phyloP scores from a whole-genome alignment of 1,139 yeast genomes.

The Magnusiomyces suaveolens region DNA sequence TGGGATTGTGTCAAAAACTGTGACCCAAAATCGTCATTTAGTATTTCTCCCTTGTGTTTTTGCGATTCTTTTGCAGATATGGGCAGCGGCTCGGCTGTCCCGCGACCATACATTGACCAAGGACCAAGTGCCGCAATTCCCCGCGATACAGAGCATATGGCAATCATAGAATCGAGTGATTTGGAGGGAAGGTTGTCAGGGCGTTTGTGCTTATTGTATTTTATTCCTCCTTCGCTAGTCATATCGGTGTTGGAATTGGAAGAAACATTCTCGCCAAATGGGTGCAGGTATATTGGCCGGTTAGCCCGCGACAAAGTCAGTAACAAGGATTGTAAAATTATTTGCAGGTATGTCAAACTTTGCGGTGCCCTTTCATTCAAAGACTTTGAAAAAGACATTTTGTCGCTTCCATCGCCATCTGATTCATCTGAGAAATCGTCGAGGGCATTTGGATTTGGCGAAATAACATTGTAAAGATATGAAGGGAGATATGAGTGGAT shows the following conservation, averaged over 20 bases:
- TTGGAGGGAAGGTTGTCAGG: constrained; percentile 35
- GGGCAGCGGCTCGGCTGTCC: constrained; percentile 19
- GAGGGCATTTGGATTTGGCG: not conserved
- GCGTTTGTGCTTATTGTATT: too few relatives aligned
- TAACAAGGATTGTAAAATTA: constrained; percentile 53
- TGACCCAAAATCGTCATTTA: not conserved
- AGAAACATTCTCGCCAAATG: not conserved
- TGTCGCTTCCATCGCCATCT: not conserved
- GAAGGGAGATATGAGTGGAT: constrained; percentile 37
- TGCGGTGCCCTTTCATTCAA: constrained; percentile 19
- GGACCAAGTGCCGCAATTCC: constrained; percentile 22
- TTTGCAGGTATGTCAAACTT: constrained; percentile 40
- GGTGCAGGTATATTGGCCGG: constrained; percentile 23
- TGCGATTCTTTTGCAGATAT: not conserved
- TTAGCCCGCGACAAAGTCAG: constrained; percentile 38
- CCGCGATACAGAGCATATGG: constrained; percentile 28
- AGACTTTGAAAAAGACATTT: not conserved
- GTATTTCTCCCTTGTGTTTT: constrained; percentile 10
- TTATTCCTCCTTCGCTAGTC: too few relatives aligned
- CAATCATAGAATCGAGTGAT: constrained; percentile 32
- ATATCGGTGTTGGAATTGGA: too few relatives aligned
- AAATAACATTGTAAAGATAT: not conserved
- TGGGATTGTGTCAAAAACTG: not conserved
- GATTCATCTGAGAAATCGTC: not conserved
- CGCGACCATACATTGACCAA: constrained; percentile 25